Conservation (phyloP, 2,329 filamentous ascomycete genomes). For the Colletotrichum navitas region DNA sequence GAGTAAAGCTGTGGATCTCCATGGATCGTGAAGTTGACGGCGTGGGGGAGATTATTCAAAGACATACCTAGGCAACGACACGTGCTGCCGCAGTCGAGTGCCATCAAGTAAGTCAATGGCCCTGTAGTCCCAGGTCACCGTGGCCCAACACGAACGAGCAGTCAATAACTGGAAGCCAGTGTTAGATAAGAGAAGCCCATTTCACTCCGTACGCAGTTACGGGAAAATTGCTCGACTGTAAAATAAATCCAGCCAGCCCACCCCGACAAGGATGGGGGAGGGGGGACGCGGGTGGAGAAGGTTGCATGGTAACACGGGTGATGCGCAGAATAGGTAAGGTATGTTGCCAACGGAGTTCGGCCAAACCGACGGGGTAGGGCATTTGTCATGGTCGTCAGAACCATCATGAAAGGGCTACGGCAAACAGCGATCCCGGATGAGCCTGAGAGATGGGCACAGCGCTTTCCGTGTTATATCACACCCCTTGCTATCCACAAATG, state of each 20-base stretch:
- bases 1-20: not conserved
- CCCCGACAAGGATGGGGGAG: not conserved
- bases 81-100: not conserved
- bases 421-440: not conserved
- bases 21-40: conserved; percentile 2
- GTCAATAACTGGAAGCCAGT: not conserved
- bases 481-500: not conserved
- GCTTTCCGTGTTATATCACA: conserved; percentile 11
- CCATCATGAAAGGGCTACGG: not conserved
- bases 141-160: conserved; percentile 12
- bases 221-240: not conserved
- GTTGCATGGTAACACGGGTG: conserved; percentile 35
- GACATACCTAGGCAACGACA: not conserved
- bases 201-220: not conserved
- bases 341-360: conserved; percentile 16
- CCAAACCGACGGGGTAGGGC: not conserved
- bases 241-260: not conserved
- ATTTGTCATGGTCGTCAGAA: not conserved
- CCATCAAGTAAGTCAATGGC: not conserved
- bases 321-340: conserved; percentile 26
- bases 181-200: not conserved
- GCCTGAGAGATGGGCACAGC: not conserved
- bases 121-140: too few relatives aligned
- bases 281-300: conserved; percentile 30
- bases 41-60: not conserved